These are phyloP conservation scores for Rhodocollybia butyracea DNA, from an alignment of 768 basidiomycete species.

Conservation along the genomic window DNA sequence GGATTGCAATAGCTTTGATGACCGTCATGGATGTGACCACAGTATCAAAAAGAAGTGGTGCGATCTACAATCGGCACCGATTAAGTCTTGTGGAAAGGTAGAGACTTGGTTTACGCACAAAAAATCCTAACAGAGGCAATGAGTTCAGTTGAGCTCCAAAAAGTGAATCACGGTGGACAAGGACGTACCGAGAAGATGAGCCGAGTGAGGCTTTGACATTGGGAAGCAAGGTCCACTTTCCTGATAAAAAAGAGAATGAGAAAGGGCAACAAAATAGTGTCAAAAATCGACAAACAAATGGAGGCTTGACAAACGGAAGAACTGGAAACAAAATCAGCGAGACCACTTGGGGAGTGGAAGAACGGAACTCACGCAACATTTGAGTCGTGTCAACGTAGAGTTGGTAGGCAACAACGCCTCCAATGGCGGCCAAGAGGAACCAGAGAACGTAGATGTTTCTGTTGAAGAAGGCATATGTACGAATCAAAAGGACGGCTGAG, in stretches of 20 bases:
- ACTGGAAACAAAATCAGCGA: slow-evolving; percentile 33
- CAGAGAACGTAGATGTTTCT: slow-evolving; percentile 66
- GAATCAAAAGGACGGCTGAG: slow-evolving; percentile 72
- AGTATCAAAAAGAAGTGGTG: slow-evolving; percentile 78
- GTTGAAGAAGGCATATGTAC: slow-evolving; percentile 86
- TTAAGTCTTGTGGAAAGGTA: not conserved
- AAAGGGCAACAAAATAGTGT: slow-evolving; percentile 1
- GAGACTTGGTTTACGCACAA: slow-evolving; percentile 29
- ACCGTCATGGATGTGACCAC: slow-evolving; percentile 79
- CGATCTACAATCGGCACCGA: slow-evolving; percentile 46
- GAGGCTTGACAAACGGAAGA: slow-evolving; percentile 62
- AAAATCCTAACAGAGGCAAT: slow-evolving; percentile 40
- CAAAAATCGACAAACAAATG: slow-evolving; percentile 42
- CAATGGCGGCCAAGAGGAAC: slow-evolving; percentile 61
- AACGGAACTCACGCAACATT: slow-evolving; percentile 54
- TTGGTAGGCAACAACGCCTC: slow-evolving; percentile 77
- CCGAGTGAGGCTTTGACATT: slow-evolving; percentile 78
- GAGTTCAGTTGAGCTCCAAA: slow-evolving; percentile 9
- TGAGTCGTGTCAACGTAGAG: slow-evolving; percentile 76
- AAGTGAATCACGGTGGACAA: slow-evolving; percentile 1
- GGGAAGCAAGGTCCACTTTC: slow-evolving; percentile 72
- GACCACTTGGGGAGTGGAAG: not conserved
- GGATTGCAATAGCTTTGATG: slow-evolving; percentile 74
- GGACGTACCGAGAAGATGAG: slow-evolving; percentile 68
- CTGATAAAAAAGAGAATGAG: slow-evolving; percentile 20